phyloP scores from a whole-genome alignment of 768 basidiomycete species.

The Suillus subalutaceus region DNA sequence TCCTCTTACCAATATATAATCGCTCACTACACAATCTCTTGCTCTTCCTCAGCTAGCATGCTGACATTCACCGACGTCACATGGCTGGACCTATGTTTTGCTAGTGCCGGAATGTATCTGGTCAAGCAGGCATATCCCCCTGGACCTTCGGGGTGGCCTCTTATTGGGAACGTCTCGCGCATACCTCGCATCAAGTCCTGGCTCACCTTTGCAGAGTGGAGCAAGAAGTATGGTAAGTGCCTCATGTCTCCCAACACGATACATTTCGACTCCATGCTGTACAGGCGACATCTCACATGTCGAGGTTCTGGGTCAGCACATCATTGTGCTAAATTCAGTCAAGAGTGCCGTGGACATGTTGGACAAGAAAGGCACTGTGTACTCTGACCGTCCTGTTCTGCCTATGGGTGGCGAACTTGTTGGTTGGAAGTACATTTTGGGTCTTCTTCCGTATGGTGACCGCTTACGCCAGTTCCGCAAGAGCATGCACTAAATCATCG shows the following conservation, averaged over 20 bases:
- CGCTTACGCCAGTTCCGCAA: slow-evolving; percentile 45
- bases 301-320: slow-evolving; percentile 59
- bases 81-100: too few relatives aligned
- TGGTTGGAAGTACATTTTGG: slow-evolving; percentile 36
- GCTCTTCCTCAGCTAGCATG: neutral
- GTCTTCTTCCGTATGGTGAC: slow-evolving; percentile 42
- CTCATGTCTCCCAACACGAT: neutral
- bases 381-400: slow-evolving; percentile 63
- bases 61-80: too few relatives aligned
- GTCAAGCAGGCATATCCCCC: too few relatives aligned
- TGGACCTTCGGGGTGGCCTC: too few relatives aligned
- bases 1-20: neutral
- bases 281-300: slow-evolving; percentile 63
- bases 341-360: slow-evolving; percentile 56
- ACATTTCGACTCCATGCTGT: neutral
- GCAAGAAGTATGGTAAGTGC: slow-evolving; percentile 43
- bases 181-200: slow-evolving; percentile 50
- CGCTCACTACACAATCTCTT: neutral
- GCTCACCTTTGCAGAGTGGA: slow-evolving; percentile 50
- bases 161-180: slow-evolving; percentile 27
- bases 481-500: slow-evolving; percentile 43
- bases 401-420: slow-evolving; percentile 41
- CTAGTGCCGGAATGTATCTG: too few relatives aligned
- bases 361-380: slow-evolving; percentile 66
- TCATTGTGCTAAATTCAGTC: slow-evolving; percentile 57